phyloP scores from a whole-genome alignment of 1,139 yeast genomes.

The Scheffersomyces illinoinensis region DNA sequence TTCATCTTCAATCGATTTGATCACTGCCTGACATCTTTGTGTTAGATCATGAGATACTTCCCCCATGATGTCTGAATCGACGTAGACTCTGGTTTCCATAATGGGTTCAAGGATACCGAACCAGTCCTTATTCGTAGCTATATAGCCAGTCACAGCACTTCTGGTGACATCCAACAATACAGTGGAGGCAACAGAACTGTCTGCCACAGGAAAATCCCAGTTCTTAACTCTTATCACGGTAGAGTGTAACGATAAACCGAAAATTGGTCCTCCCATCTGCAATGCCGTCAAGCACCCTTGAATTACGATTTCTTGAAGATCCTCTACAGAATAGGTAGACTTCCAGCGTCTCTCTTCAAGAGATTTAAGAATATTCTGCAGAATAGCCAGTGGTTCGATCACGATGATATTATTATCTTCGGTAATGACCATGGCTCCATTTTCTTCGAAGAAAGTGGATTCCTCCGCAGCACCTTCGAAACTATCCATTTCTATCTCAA shows the following conservation, averaged over 20 bases:
- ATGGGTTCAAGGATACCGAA: constrained; percentile 79
- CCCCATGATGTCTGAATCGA: constrained; percentile 75
- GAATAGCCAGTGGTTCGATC: constrained; percentile 30
- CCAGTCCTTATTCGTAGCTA: constrained; percentile 17
- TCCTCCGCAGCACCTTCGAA: constrained; percentile 48
- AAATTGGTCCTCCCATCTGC: constrained; percentile 74
- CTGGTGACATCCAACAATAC: constrained; percentile 33
- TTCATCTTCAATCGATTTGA: constrained; percentile 64
- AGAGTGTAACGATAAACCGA: constrained; percentile 67
- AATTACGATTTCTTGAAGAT: constrained; percentile 51
- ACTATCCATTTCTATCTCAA: constrained; percentile 52
- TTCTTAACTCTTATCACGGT: constrained; percentile 50
- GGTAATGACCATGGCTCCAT: constrained; percentile 36
- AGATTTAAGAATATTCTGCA: constrained; percentile 26
- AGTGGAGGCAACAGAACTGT: constrained; percentile 27
- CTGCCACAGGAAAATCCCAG: constrained; percentile 60
- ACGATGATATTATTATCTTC: constrained; percentile 41
- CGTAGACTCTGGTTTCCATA: constrained; percentile 75
- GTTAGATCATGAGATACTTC: constrained; percentile 74
- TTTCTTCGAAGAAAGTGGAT: constrained; percentile 35
- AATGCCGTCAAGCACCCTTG: constrained; percentile 71
- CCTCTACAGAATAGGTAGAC: constrained; percentile 45
- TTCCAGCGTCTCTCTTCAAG: constrained; percentile 51
- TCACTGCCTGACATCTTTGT: constrained; percentile 71
- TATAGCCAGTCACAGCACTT: constrained; percentile 39